phyloP scores from a whole-genome alignment of 179 eudicot genomes.

The Spergularia azorica region DNA sequence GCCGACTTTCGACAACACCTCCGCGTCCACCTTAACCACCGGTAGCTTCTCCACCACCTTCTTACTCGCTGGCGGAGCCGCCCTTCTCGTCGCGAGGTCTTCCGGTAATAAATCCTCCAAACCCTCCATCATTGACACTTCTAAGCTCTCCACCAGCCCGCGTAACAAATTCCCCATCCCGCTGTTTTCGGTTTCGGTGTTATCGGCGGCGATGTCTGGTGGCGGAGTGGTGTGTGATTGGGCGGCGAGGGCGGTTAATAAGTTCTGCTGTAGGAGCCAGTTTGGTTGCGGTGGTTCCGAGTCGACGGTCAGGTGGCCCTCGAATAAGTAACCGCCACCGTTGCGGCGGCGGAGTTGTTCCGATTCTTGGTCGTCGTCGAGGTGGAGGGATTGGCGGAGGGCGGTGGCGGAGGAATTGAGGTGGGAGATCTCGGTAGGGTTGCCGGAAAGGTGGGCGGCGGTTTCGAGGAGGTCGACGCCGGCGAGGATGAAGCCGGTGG shows the following conservation, averaged over 20 bases:
- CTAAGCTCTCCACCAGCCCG: slow-evolving; percentile 60
- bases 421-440: slow-evolving; percentile 49
- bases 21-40: slow-evolving; percentile 56
- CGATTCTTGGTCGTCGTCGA: not conserved
- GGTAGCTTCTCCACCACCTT: slow-evolving; percentile 85
- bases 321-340: slow-evolving; percentile 63
- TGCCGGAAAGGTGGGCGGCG: slow-evolving; percentile 44
- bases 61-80: slow-evolving; percentile 89
- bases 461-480: slow-evolving; percentile 69
- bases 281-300: slow-evolving; percentile 85
- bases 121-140: slow-evolving; percentile 42
- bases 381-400: slow-evolving; percentile 30
- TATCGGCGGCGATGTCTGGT: too few relatives aligned
- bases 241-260: slow-evolving; percentile 56
- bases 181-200: not conserved
- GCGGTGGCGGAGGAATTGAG: slow-evolving; percentile 49
- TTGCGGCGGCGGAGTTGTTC: not conserved
- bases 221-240: slow-evolving; percentile 29
- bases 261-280: slow-evolving; percentile 74
- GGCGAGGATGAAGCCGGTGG: slow-evolving; percentile 74
- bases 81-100: slow-evolving; percentile 37
- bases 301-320: slow-evolving; percentile 93
- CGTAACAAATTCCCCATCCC: slow-evolving; percentile 39
- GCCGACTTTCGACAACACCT: slow-evolving; percentile 51
- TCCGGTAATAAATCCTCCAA: slow-evolving; percentile 37